phyloP scores from a whole-genome alignment of 2,329 filamentous ascomycete species.

The Corniculantispora saksenae region DNA sequence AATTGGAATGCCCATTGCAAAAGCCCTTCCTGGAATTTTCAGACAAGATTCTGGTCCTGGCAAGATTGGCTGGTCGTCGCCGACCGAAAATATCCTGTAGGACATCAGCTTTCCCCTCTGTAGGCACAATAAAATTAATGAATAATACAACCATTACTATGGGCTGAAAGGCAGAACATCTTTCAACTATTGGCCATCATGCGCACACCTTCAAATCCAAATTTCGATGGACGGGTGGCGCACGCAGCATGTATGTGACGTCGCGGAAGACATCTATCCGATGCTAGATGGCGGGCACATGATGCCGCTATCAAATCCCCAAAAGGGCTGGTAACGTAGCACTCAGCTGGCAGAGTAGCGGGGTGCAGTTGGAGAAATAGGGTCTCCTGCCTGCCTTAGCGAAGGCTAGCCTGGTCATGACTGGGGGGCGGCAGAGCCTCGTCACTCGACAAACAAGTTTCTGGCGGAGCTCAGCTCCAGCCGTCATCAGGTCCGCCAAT shows the following conservation, averaged over 20 bases:
- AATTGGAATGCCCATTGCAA: no score
- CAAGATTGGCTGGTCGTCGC: no score
- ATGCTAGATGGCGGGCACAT: background rate
- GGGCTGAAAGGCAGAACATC: background rate
- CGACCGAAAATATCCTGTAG: no score
- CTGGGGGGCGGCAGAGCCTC: background rate
- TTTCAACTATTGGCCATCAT: background rate
- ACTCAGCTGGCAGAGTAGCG: background rate
- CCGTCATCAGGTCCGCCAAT: background rate
- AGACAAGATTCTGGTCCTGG: no score
- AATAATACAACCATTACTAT: no score
- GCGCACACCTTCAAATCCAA: background rate
- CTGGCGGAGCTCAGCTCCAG: background rate
- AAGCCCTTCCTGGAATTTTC: no score
- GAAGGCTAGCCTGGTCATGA: background rate
- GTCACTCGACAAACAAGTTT: background rate
- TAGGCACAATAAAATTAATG: no score
- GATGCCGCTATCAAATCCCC: background rate
- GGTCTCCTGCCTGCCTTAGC: background rate
- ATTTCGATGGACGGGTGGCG: background rate
- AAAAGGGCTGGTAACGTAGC: constrained; percentile 12
- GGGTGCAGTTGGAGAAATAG: background rate
- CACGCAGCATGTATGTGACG: constrained; percentile 13
- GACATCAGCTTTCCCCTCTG: no score
- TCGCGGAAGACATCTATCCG: constrained; percentile 2